These are phyloP conservation scores for Laetiporus sulphureus DNA, from an alignment of 1,284 basidiomycete species.

Conservation along the genomic window DNA sequence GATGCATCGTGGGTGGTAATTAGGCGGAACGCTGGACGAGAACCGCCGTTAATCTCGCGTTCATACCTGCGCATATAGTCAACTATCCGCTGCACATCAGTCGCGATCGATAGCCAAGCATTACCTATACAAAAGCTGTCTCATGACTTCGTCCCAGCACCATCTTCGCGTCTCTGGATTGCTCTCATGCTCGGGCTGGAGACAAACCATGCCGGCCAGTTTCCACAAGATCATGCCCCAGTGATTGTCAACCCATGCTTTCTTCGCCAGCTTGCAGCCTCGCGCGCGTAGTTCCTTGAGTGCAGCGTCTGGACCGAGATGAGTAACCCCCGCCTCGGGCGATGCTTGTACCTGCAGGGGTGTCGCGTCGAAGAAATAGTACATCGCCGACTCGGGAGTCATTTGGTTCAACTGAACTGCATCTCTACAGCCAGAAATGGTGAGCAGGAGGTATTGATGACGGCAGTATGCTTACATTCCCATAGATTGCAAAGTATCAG, in stretches of 20 bases:
- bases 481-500: conserved; percentile 44
- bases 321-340: too few relatives aligned
- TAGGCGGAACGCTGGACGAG: conserved; percentile 74
- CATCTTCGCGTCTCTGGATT: conserved; percentile 50
- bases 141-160: conserved; percentile 74
- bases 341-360: too few relatives aligned
- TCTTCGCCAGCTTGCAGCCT: conserved; percentile 58
- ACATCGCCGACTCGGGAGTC: conserved; percentile 48
- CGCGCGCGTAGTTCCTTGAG: conserved; percentile 41
- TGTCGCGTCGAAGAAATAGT: conserved; percentile 56
- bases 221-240: conserved; percentile 94
- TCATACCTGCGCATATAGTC: conserved; percentile 84
- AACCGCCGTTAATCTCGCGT: conserved; percentile 75
- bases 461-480: conserved; percentile 43
- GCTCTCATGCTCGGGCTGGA: conserved; percentile 59
- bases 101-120: neutral
- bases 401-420: conserved; percentile 49
- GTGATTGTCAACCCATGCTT: conserved; percentile 87
- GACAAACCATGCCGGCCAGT: conserved; percentile 72
- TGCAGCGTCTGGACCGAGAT: conserved; percentile 46
- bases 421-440: neutral
- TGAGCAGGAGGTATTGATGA: neutral
- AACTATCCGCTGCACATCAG: too few relatives aligned
- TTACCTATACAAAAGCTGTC: conserved; percentile 84
- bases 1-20: conserved; percentile 76